phyloP scores from a whole-genome alignment of 495 filamentous ascomycete genomes.

The Aspergillus conjunctus region DNA sequence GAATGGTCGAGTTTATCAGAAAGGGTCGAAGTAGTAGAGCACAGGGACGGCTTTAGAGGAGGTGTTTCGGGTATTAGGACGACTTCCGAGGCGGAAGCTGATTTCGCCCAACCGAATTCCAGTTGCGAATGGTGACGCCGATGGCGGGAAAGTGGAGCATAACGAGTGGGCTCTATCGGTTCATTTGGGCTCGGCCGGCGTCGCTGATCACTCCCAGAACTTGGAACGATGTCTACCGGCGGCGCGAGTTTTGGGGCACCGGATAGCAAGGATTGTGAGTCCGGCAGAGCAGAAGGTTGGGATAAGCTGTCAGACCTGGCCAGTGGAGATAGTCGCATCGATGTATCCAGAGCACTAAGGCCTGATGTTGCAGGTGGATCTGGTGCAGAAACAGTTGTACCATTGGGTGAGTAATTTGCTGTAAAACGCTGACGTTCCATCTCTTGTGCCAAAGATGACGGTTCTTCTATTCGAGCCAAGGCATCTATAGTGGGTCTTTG shows the following conservation, averaged over 20 bases:
- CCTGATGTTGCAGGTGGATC: constrained; percentile 17
- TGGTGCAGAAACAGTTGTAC: constrained; percentile 27
- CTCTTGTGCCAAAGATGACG: constrained; percentile 6
- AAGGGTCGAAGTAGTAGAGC: constrained; percentile 18
- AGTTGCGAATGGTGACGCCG: constrained; percentile 44
- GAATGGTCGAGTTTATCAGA: constrained; percentile 53
- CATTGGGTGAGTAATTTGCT: constrained; percentile 23
- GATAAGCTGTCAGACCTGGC: constrained; percentile 18
- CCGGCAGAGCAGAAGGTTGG: constrained; percentile 24
- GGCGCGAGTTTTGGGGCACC: constrained; percentile 54
- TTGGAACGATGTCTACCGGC: constrained; percentile 56
- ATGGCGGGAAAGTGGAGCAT: constrained; percentile 34
- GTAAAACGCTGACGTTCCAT: constrained; percentile 11
- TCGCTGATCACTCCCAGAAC: constrained; percentile 30
- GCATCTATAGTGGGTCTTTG: constrained; percentile 9
- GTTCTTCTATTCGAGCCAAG: constrained; percentile 3
- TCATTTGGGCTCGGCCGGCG: constrained; percentile 48
- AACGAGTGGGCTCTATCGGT: constrained; percentile 22
- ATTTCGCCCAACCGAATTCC: constrained; percentile 27
- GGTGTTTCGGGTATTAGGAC: constrained; percentile 36
- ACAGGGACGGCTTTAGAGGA: constrained; percentile 34
- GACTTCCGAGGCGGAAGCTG: constrained; percentile 26
- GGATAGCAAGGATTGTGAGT: constrained; percentile 12
- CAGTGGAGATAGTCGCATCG: constrained; percentile 18
- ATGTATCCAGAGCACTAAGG: constrained; percentile 2